phyloP scores from a whole-genome alignment of 176 grass and related monocot species.

The Saccharum officinarum region DNA sequence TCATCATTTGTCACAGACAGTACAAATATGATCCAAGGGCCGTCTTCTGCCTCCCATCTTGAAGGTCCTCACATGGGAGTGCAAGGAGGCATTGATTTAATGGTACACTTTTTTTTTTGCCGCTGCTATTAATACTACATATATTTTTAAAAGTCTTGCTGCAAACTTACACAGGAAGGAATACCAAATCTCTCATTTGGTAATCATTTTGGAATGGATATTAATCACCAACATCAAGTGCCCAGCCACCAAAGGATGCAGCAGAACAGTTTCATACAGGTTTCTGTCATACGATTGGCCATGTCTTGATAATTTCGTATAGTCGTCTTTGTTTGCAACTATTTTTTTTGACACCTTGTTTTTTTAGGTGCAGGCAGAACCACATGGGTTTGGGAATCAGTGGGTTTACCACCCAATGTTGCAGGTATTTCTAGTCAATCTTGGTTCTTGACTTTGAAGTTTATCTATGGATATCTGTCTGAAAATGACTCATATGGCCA shows the following conservation, averaged over 20 bases:
- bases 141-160: conserved; percentile 20
- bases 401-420: conserved; percentile 89
- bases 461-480: background rate
- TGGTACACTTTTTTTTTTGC: conserved; percentile 49
- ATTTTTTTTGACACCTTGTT: background rate
- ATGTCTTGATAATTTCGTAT: background rate
- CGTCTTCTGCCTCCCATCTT: conserved; percentile 51
- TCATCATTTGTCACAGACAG: conserved; percentile 62
- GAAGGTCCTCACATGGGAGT: conserved; percentile 57
- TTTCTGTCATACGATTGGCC: conserved; percentile 30
- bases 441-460: background rate
- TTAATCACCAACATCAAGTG: conserved; percentile 77
- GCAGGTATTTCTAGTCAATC: conserved; percentile 51
- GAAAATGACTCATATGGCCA: conserved; percentile 21
- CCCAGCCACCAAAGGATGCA: conserved; percentile 65
- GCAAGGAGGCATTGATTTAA: conserved; percentile 71
- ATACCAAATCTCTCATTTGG: conserved; percentile 89
- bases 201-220: conserved; percentile 75
- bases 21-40: conserved; percentile 54
- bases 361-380: conserved; percentile 63
- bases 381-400: conserved; percentile 74
- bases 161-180: conserved; percentile 66
- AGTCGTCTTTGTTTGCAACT: conserved; percentile 15
- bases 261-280: conserved; percentile 75
- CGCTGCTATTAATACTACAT: conserved; percentile 23